Evolutionary conservation across 2,329 filamentous ascomycete genomes (phyloP).

Genomic region (Blastomyces parvus): DNA sequence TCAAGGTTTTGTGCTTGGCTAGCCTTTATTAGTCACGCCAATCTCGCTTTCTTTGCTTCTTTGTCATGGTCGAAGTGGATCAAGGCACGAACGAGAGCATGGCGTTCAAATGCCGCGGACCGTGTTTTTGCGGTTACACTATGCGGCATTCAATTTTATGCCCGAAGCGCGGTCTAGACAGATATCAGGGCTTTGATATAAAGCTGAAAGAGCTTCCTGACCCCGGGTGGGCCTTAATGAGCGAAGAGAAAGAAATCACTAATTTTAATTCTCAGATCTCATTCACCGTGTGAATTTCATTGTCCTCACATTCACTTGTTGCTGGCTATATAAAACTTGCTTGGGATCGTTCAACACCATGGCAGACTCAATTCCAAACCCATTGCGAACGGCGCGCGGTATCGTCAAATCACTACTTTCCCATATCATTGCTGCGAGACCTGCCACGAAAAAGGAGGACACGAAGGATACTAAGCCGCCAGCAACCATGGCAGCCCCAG

Average conservation of each 20-base stretch:
- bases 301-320: background rate
- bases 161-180: background rate
- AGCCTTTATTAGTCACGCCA: background rate
- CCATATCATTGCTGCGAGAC: background rate
- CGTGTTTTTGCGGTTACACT: background rate
- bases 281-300: background rate
- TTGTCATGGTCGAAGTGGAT: background rate
- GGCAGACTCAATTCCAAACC: background rate
- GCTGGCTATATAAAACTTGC: background rate
- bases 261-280: background rate
- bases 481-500: background rate
- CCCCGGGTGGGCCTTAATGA: background rate
- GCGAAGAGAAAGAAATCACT: background rate
- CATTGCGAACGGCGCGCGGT: background rate
- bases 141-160: background rate
- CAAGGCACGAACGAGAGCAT: background rate
- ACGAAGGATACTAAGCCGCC: background rate
- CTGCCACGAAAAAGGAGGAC: background rate
- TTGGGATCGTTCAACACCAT: background rate
- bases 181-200: background rate
- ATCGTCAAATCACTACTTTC: background rate
- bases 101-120: background rate
- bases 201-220: background rate
- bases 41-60: background rate
- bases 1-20: too few species aligned